Evolutionary conservation across 495 filamentous ascomycete species (phyloP).

Genomic region (Hyaloscypha hepaticicola): DNA sequence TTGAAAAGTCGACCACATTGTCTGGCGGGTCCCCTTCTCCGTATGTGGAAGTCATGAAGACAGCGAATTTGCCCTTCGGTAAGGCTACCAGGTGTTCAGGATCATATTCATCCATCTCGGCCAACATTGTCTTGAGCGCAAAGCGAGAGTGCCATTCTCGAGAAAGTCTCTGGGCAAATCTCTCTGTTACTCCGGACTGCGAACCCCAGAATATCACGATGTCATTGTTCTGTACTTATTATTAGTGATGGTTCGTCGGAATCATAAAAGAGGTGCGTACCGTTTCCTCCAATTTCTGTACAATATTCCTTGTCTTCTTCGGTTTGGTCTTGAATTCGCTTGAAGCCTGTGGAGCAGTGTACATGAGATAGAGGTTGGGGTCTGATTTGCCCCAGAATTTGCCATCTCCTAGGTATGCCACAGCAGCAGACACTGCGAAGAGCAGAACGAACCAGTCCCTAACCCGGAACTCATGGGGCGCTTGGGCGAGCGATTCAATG

Average conservation of each 20-base stretch:
- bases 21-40: slow-evolving; percentile 57
- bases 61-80: slow-evolving; percentile 41
- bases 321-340: too few relatives aligned
- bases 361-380: too few relatives aligned
- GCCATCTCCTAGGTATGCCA: too few relatives aligned
- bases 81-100: slow-evolving; percentile 42
- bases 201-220: slow-evolving; percentile 55
- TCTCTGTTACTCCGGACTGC: slow-evolving; percentile 55
- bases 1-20: slow-evolving; percentile 47
- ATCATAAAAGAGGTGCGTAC: slow-evolving; percentile 31
- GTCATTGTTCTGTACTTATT: too few relatives aligned
- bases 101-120: slow-evolving; percentile 53
- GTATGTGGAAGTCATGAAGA: slow-evolving; percentile 52
- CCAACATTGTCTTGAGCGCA: slow-evolving; percentile 41
- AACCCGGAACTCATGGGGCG: too few relatives aligned
- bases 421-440: too few relatives aligned
- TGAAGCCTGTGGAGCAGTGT: too few relatives aligned
- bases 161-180: slow-evolving; percentile 46
- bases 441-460: too few relatives aligned
- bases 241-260: slow-evolving; percentile 38
- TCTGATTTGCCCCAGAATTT: too few relatives aligned
- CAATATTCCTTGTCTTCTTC: slow-evolving; percentile 32
- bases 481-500: too few relatives aligned
- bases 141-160: slow-evolving; percentile 46
- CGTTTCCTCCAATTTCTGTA: slow-evolving; percentile 30